Evolutionary conservation across 768 basidiomycete genomes (phyloP), one percentile per base, ranked within the genome.

Genomic region (Calocybe cyanea): DNA sequence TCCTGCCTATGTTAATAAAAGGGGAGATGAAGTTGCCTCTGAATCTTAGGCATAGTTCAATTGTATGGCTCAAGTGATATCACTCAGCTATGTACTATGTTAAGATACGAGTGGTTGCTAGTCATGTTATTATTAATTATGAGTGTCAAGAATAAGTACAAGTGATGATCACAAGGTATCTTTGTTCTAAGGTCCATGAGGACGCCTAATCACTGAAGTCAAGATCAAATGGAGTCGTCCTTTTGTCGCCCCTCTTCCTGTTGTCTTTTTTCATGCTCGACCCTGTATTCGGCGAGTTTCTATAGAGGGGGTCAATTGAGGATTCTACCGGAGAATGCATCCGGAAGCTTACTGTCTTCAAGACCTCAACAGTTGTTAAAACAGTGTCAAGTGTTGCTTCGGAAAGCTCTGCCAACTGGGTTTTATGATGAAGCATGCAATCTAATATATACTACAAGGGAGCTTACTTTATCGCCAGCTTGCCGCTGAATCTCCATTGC

Each of bases 311-410:
- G 60, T 20, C 59, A 62, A 57, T 9, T 6, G 5, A 28, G 32
- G 4, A 59, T 63, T 28, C 56, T 52, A 41, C 63, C 55, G 14
- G 46, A 52, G 6, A 63, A 56, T 1, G 20, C 43, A 14, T 28
- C 5, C 32, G 48, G 8, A 71, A 81, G 50, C 50, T 28, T 28
- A 85, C 84, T 13, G 65, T 65, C 64, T 82, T 86, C 44, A 87
- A 64, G 24, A 71, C 64, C 55, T 85, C 77, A 38, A 83, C 72
- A 0, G 73, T 77, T 18, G 62, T 58, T 41, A 85, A 60, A 34
- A 86, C 71, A 17, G 74, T 71, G 36, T 85, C 83, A 14, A 88
- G 73, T 0, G 84, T 81, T 13, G 74, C 71, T 58, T 87, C 86
- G 2, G 85, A 85, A 47, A 86, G 57, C 41, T 85, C 82, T 7